Base-by-base conservation (phyloP, 2,329 filamentous ascomycete genomes). In the Capronia epimyces region DNA sequence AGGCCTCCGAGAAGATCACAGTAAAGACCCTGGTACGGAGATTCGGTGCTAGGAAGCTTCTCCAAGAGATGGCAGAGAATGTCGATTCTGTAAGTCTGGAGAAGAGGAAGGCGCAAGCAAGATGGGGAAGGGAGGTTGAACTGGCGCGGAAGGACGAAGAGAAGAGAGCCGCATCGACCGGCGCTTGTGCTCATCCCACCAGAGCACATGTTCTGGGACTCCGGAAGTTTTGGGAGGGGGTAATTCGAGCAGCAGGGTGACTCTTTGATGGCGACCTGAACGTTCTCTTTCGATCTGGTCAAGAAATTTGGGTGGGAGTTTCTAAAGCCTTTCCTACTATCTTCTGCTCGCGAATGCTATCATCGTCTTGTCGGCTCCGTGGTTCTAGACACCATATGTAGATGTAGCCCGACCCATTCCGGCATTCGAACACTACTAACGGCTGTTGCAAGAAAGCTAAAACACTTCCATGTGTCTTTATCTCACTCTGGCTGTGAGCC, bases 161-260 rank as follows among this genome's bases (percentile, higher is more conserved):
- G 39, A 60, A 43, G 24, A 50, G 54, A 22, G 51, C 37, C 20
- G 41, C 43, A 10, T 43, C 43, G 7, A 34, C 50, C 41, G 54
- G 50, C 25, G 51, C 45, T 22, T 62, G 56, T 46, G 42, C 54
- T 2, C 60, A 64, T 21, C 68, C 66, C 2, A 64, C 67, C 1
- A 61, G 68, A 44, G 67, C 67, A 13, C 64, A 68, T 36, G 82
- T 85, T 5, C 80, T 81, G 75, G 74, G 77, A 18, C 64, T 87
- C 50, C 77, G 76, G 61, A 73, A 74, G 53, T 86, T 84, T 62
- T 87, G 83, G 82, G 84, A 87, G 67, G 72, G 74, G 18, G 70
- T 85, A 27, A 73, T 75, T 1, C 59, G 58, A 37, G 64, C 64
- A 10, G 60, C 57, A 13, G 52, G 49, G 25, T 60, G 49, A 55